Percentiles rank a stretch among this genome's conserved stretches.
These are phyloP conservation scores for Elsinoe batatas DNA, from an alignment of 2,329 filamentous ascomycete genomes.

Conservation along the genomic window DNA sequence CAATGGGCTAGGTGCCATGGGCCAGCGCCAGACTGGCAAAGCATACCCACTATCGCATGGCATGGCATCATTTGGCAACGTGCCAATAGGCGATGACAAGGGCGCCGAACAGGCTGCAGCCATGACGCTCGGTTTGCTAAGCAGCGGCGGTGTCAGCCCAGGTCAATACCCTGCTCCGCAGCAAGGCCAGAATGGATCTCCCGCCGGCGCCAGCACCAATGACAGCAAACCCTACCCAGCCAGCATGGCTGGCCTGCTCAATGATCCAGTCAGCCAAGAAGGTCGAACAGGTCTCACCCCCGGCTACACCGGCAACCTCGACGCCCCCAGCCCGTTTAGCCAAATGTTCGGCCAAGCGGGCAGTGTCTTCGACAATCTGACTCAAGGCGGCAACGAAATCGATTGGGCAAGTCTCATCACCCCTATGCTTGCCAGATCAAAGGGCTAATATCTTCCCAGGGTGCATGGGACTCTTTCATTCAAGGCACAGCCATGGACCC, in stretches of 20 bases:
- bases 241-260: conserved; percentile 27
- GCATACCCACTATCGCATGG: background rate
- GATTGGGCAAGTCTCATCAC: conserved; percentile 43
- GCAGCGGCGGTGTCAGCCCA: conserved; percentile 50
- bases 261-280: conserved; percentile 22
- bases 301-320: conserved; percentile 25
- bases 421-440: conserved; percentile 15
- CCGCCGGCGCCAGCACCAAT: conserved; percentile 18
- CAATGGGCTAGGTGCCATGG: conserved; percentile 1
- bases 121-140: conserved; percentile 61
- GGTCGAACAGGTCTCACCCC: conserved; percentile 26
- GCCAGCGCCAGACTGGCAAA: background rate
- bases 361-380: conserved; percentile 45
- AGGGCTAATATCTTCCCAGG: conserved; percentile 34
- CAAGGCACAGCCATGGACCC: conserved; percentile 45
- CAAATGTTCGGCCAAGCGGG: conserved; percentile 27
- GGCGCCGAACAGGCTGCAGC: conserved; percentile 54
- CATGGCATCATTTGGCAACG: conserved; percentile 21
- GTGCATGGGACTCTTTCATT: conserved; percentile 60
- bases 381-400: conserved; percentile 41
- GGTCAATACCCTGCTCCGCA: conserved; percentile 22
- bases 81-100: conserved; percentile 35
- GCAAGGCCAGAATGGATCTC: conserved; percentile 21
- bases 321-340: conserved; percentile 26
- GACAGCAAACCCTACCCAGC: conserved; percentile 21